These are phyloP conservation scores for Scutellaria galericulata DNA, from an alignment of 257 asterid species.

Conservation along the genomic window DNA sequence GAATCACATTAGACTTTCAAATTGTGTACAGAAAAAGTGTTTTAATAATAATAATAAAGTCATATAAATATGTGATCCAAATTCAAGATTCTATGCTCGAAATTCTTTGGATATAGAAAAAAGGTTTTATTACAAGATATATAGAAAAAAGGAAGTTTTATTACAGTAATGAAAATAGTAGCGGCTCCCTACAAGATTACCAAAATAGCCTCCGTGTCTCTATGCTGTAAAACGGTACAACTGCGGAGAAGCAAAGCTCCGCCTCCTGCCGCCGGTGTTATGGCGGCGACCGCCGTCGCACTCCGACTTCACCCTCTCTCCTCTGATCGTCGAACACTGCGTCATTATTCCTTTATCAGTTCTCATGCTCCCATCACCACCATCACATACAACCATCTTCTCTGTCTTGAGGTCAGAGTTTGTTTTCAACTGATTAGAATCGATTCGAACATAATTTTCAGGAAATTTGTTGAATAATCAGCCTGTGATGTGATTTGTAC, in stretches of 20 bases:
- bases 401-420: slow-evolving; percentile 37
- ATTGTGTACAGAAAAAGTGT: too few species aligned
- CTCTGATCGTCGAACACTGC: slow-evolving; percentile 20
- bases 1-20: too few species aligned
- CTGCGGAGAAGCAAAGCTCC: slow-evolving; percentile 27
- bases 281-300: slow-evolving; percentile 55
- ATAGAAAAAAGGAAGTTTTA: too few species aligned
- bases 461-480: slow-evolving; percentile 10
- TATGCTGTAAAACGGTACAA: slow-evolving; percentile 2
- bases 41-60: too few species aligned
- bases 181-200: slow-evolving; percentile 20
- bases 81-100: too few species aligned
- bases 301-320: slow-evolving; percentile 35
- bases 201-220: slow-evolving; percentile 28
- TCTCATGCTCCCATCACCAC: slow-evolving; percentile 26
- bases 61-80: too few species aligned
- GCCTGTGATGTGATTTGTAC: slow-evolving; percentile 22
- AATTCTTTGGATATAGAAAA: too few species aligned
- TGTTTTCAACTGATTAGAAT: neutral
- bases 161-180: neutral
- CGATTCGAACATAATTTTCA: neutral
- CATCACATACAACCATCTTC: slow-evolving; percentile 32
- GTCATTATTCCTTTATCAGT: slow-evolving; percentile 22
- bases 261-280: slow-evolving; percentile 34
- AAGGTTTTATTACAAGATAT: too few species aligned